Conservation (phyloP, 768 basidiomycete genomes). For the Phlebiopsis flavidoalba region DNA sequence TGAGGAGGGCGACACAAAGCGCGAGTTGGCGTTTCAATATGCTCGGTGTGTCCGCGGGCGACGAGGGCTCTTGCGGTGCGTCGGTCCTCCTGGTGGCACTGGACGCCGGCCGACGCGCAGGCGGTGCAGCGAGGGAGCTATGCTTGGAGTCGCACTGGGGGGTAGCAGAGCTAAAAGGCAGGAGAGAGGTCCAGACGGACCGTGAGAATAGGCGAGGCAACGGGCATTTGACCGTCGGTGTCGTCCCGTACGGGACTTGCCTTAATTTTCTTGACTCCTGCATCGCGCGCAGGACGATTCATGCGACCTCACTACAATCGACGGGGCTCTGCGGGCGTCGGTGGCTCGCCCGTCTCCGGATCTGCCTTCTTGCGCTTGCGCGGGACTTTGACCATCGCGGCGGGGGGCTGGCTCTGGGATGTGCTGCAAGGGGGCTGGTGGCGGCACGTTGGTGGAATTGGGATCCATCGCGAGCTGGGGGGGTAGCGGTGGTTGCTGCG, state of each 20-base stretch:
- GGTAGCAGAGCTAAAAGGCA: conserved; percentile 17
- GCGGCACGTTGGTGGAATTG: conserved; percentile 44
- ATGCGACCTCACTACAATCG: conserved; percentile 82
- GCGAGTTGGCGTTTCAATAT: conserved; percentile 74
- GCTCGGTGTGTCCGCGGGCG: conserved; percentile 78
- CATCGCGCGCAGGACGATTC: conserved; percentile 91
- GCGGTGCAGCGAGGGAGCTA: conserved; percentile 82
- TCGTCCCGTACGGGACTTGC: conserved; percentile 45
- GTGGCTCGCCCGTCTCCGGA: conserved; percentile 47
- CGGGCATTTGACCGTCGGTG: conserved; percentile 81
- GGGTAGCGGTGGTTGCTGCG: conserved; percentile 51
- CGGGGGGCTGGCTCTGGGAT: conserved; percentile 5
- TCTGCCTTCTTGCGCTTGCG: conserved; percentile 58
- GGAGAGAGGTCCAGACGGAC: conserved; percentile 21
- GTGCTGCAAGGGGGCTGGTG: conserved; percentile 37
- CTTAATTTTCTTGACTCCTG: conserved; percentile 97
- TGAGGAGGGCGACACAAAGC: conserved; percentile 76
- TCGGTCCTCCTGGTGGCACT: conserved; percentile 84
- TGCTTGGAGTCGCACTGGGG: conserved; percentile 88
- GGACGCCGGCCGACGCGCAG: conserved; percentile 72
- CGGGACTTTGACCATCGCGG: conserved; percentile 28
- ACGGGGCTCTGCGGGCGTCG: conserved; percentile 63
- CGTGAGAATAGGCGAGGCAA: conserved; percentile 39
- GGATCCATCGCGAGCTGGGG: conserved; percentile 69
- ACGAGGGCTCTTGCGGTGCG: conserved; percentile 86